Evolutionary conservation across 495 filamentous ascomycete genomes (phyloP).

Genomic region (Xylaria palmicola): DNA sequence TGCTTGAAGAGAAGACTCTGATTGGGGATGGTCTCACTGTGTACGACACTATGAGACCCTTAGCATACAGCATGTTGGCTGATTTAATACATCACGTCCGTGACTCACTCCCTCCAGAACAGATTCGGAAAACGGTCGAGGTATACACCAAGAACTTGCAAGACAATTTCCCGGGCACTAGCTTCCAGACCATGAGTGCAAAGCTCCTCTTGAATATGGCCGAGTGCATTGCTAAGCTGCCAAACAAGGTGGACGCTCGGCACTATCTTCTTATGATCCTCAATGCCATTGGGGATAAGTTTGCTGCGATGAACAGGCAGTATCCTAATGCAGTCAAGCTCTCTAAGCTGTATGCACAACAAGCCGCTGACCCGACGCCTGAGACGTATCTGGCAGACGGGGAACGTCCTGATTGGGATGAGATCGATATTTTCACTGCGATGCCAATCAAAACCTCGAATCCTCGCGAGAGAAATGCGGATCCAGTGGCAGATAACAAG

Average conservation of each 20-base stretch:
- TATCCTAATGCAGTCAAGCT: constrained; percentile 93
- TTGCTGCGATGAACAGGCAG: constrained; percentile 95
- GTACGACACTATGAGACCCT: constrained; percentile 90
- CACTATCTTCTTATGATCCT: constrained; percentile 97
- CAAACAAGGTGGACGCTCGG: constrained; percentile 86
- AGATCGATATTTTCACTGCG: constrained; percentile 94
- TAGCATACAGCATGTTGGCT: constrained; percentile 97
- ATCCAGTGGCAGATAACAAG: constrained; percentile 96
- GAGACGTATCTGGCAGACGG: constrained; percentile 84
- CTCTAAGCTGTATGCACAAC: constrained; percentile 67
- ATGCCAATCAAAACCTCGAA: constrained; percentile 95
- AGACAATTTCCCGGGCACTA: constrained; percentile 94
- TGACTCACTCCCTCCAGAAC: constrained; percentile 74
- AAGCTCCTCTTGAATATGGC: constrained; percentile 97
- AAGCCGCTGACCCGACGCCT: constrained; percentile 62
- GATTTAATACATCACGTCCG: constrained; percentile 97
- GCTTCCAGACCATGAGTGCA: constrained; percentile 99
- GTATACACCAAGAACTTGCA: constrained; percentile 97
- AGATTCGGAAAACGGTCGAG: constrained; percentile 91
- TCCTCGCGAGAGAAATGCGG: constrained; percentile 83
- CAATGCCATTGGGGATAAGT: constrained; percentile 96
- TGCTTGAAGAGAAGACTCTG: constrained; percentile 87
- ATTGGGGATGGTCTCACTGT: constrained; percentile 96
- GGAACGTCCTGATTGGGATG: constrained; percentile 89
- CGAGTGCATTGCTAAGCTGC: constrained; percentile 89